Conservation (phyloP, 176 grass and related monocot genomes). For the Oryza meyeriana region DNA sequence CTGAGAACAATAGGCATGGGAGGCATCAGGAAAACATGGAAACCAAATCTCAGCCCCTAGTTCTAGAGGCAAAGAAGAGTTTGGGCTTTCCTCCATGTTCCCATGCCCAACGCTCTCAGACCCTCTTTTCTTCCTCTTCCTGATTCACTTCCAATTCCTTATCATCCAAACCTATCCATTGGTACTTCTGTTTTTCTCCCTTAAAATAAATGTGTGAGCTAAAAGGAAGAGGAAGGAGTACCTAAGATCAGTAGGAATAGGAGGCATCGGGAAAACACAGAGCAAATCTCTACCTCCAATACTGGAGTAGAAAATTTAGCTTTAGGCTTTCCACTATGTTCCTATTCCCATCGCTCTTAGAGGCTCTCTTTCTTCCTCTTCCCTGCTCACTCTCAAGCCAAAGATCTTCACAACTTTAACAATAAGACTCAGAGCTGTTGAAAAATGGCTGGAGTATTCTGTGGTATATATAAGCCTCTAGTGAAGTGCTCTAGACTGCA, state of each 20-base stretch:
- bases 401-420: not conserved
- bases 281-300: slow-evolving; percentile 3
- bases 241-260: slow-evolving; percentile 31
- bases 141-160: not conserved
- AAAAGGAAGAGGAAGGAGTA: not conserved
- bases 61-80: slow-evolving; percentile 6
- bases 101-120: slow-evolving; percentile 17
- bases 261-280: slow-evolving; percentile 36
- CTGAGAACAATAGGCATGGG: slow-evolving; percentile 1
- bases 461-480: not conserved
- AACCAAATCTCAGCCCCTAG: not conserved
- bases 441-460: not conserved
- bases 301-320: not conserved
- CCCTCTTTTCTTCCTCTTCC: slow-evolving; percentile 34
- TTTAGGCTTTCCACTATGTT: not conserved
- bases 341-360: not conserved
- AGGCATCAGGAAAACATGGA: slow-evolving; percentile 8
- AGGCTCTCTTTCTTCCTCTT: not conserved
- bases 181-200: not conserved
- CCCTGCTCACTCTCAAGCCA: not conserved
- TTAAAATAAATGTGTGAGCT: not conserved
- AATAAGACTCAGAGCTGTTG: not conserved
- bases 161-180: not conserved
- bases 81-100: slow-evolving; percentile 37
- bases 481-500: not conserved